Conservation (phyloP, 1,284 basidiomycete genomes). For the Tilletia horrida region DNA sequence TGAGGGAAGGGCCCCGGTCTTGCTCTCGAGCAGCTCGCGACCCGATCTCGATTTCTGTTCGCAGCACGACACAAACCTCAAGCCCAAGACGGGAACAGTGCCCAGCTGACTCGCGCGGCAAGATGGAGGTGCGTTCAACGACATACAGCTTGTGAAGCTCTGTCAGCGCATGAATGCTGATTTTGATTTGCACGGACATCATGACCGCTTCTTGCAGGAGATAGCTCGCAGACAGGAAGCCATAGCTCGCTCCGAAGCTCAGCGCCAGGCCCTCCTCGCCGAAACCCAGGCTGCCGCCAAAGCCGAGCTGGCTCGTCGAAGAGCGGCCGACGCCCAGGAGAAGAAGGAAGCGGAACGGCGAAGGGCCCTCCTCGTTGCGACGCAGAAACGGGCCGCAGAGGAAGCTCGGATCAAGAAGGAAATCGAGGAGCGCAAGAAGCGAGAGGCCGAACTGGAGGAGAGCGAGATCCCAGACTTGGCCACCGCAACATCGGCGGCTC, state of each 20-base stretch:
- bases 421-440: not conserved
- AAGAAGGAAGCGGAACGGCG: not conserved
- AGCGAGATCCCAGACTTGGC: not conserved
- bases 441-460: constrained; percentile 10
- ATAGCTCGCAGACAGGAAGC: not conserved
- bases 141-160: no score
- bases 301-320: not conserved
- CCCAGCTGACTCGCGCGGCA: no score
- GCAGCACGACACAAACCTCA: no score
- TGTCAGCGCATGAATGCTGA: no score
- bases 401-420: not conserved
- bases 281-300: constrained; percentile 13
- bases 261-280: constrained; percentile 6
- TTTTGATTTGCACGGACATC: no score
- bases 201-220: not conserved
- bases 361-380: not conserved
- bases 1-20: no score
- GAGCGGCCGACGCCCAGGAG: not conserved
- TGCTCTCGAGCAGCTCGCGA: no score
- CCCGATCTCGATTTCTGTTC: no score
- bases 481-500: not conserved
- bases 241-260: not conserved
- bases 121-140: no score
- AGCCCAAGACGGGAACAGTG: no score
- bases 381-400: constrained; percentile 2